Percentiles rank a stretch among this genome's conserved stretches.
Evolutionary conservation across 108 stramenopile genomes (phyloP).

Genomic region (Epipyxis sp.): DNA sequence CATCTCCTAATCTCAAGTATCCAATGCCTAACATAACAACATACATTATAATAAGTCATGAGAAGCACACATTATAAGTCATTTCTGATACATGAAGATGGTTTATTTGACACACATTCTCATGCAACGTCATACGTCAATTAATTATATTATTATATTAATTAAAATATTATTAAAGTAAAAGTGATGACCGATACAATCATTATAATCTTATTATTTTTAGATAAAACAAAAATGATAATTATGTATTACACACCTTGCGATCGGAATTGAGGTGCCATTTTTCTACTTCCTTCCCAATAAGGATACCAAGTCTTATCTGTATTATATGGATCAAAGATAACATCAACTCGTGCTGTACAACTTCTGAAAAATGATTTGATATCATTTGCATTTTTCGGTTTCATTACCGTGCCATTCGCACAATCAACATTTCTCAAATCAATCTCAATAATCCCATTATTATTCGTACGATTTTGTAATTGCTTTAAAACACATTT

Average conservation of each 20-base stretch:
- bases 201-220: too few species aligned
- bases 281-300: slow-evolving; percentile 16
- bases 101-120: too few species aligned
- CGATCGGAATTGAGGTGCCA: slow-evolving; percentile 29
- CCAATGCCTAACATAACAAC: too few species aligned
- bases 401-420: not conserved
- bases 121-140: too few species aligned
- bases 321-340: slow-evolving; percentile 1
- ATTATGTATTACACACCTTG: too few species aligned
- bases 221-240: too few species aligned
- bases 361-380: not conserved
- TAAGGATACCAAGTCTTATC: slow-evolving; percentile 19
- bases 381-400: not conserved
- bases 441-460: not conserved
- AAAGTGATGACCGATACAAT: too few species aligned
- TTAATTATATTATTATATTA: too few species aligned
- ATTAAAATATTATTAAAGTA: too few species aligned
- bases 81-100: too few species aligned
- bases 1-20: slow-evolving; percentile 28
- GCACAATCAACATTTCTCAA: not conserved
- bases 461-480: not conserved
- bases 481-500: not conserved
- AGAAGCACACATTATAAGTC: too few species aligned
- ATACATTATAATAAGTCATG: too few species aligned
- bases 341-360: slow-evolving; percentile 13